A percentile compares a stretch with the other conserved stretches of the same genome.
phyloP scores from a whole-genome alignment of 805 yeast genomes.

The Kluyveromyces lactis region DNA sequence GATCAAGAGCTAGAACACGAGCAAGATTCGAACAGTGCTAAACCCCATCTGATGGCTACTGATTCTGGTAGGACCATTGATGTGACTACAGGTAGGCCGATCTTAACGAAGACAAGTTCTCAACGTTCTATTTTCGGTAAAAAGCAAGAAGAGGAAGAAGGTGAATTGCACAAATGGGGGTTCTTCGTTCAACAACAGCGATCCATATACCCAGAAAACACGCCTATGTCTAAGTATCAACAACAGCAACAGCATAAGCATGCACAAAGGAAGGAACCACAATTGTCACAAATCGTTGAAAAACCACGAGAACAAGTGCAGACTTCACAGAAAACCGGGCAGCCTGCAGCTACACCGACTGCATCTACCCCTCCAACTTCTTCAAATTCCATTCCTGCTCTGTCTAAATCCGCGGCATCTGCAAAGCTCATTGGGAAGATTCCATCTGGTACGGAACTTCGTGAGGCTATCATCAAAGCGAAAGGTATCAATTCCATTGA shows the following conservation, averaged over 20 bases:
- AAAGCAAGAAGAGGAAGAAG: slow-evolving; percentile 84
- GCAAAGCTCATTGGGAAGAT: slow-evolving; percentile 28
- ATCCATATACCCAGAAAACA: slow-evolving; percentile 27
- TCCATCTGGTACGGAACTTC: slow-evolving; percentile 40
- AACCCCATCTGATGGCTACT: slow-evolving; percentile 65
- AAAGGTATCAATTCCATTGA: slow-evolving; percentile 66
- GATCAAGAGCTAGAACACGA: slow-evolving; percentile 5
- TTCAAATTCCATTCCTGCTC: not conserved
- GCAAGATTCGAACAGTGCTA: slow-evolving; percentile 4
- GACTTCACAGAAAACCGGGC: slow-evolving; percentile 1
- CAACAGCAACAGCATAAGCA: slow-evolving; percentile 4
- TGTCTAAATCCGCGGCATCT: slow-evolving; percentile 1
- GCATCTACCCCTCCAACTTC: not conserved
- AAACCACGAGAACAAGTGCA: not conserved
- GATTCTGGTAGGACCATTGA: slow-evolving; percentile 57
- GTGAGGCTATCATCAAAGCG: slow-evolving; percentile 56
- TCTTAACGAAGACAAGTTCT: slow-evolving; percentile 53
- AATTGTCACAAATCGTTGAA: not conserved
- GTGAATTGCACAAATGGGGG: slow-evolving; percentile 84
- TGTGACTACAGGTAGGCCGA: slow-evolving; percentile 63
- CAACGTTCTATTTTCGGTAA: slow-evolving; percentile 61
- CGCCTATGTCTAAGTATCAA: not conserved
- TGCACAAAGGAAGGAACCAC: not conserved
- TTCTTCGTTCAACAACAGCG: slow-evolving; percentile 62
- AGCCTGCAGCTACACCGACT: not conserved